Evolutionary conservation across 1,139 yeast genomes (phyloP), one percentile per base, ranked within the genome.

Genomic region (Tardiomyces depauwii): DNA sequence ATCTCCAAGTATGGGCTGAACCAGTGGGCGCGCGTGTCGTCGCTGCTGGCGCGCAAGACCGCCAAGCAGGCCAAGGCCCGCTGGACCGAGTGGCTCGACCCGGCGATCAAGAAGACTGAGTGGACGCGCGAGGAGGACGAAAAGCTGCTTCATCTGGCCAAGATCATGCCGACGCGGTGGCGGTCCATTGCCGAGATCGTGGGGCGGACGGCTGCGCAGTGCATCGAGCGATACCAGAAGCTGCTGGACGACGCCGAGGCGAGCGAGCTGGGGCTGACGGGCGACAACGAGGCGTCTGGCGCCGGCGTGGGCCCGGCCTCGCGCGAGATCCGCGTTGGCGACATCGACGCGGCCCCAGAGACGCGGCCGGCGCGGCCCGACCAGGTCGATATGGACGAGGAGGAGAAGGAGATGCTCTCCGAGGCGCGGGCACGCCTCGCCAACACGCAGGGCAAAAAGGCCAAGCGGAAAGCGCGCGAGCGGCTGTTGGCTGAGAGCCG

Each of bases 21-120:
- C 54, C 96, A 91, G 59, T 91, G 98, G 98, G 78, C 91, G 7
- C 76, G 96, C 45, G 93, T 91, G 3, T 85, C 96, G 2, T 87
- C 96, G 0, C 70, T 91, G 46, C 67, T 91, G 39, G 83, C 88
- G 13, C 80, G 83, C 59, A 91, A 89, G 63, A 80, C 88, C 4
- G 95, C 96, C 13, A 81, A 81, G 58, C 97, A 91, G 62, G 93
- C 95, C 52, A 87, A 88, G 56, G 87, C 94, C 1, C 68, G 98
- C 54, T 91, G 98, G 98, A 73, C 72, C 48, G 96, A 91, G 60
- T 88, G 84, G 78, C 67, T 91, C 41, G 83, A 81, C 60, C 97
- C 98, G 0, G 64, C 72, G 5, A 72, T 88, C 45, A 71, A 74
- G 55, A 78, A 79, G 53, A 51, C 66, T 0, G 80, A 73, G 40